Evolutionary conservation across 352 stramenopile species (phyloP), one percentile per base, ranked within the genome.

Genomic region (Bremia lactucae): DNA sequence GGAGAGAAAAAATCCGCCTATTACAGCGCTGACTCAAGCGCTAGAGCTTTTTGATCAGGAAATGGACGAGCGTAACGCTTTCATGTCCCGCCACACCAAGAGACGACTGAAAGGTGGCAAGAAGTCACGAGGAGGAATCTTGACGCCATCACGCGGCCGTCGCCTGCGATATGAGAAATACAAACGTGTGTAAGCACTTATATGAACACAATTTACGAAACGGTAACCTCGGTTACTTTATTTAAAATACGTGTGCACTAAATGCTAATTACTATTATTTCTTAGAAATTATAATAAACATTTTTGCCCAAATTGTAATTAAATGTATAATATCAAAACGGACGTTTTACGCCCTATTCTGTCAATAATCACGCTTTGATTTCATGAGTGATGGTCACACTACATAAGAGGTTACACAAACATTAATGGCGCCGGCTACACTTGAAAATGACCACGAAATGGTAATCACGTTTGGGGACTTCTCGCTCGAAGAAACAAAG

Each of bases 391-490:
- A 39, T 43, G 37, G 46, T 53, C 46, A 43, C 37, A n/a, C 39
- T 45, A 36, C 19, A 8, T 10, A 5, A 21, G 26, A 28, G 39
- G 6, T n/a, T 46, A 46, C 22, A 42, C 25, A 28, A 54, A 37
- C 23, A 43, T n/a, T 38, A 13, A 59, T 59, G 53, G 29, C 31
- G 36, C 18, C 13, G 4, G 46, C 23, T 20, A 19, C 42, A 31
- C 18, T 42, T 16, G 31, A 33, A 8, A 25, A 16, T 5, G 37
- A 21, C 14, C 29, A 43, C 52, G 43, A 40, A 14, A 33, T 67
- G 31, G 46, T 69, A 22, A 78, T 89, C 57, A 81, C 58, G 36
- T 90, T 90, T 41, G 78, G 78, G 24, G 78, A 91, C 44, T 91
- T 91, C 25, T 83, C 78, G 13, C 19, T 68, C 6, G 78, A 84